A percentile compares a stretch with the other conserved stretches of the same genome.
Conservation (phyloP, 176 grass and related monocot genomes). For the Thalia dealbata region DNA sequence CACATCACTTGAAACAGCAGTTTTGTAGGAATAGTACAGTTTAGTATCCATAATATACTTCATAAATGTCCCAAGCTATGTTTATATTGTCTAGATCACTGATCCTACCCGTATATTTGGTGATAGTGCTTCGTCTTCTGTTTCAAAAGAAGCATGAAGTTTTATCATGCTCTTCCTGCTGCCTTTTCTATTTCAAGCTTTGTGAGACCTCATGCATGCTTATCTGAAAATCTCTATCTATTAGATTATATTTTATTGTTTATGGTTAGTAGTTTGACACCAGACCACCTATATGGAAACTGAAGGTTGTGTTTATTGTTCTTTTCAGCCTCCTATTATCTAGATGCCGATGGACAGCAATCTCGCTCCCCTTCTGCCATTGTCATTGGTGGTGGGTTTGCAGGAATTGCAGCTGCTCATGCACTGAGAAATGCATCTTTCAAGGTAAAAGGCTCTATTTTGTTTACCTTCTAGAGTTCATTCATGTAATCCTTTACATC, state of each 20-base stretch:
- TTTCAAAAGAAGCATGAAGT: neutral
- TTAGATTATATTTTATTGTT: neutral
- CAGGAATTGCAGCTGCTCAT: slow-evolving; percentile 87
- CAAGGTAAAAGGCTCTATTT: slow-evolving; percentile 36
- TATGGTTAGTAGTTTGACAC: neutral
- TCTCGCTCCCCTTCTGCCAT: slow-evolving; percentile 63
- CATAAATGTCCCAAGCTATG: no score
- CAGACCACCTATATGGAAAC: neutral
- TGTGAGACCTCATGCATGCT: neutral
- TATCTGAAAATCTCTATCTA: neutral
- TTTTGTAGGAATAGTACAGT: no score
- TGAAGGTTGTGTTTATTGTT: neutral
- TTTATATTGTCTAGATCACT: no score
- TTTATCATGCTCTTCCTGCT: neutral
- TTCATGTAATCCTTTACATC: slow-evolving; percentile 8
- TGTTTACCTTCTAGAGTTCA: neutral
- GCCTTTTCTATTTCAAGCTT: neutral
- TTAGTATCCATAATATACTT: no score
- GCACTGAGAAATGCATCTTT: slow-evolving; percentile 83
- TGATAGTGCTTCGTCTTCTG: neutral
- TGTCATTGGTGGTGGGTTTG: slow-evolving; percentile 95
- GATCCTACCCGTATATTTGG: no score
- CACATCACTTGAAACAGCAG: no score
- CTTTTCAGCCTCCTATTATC: slow-evolving; percentile 40
- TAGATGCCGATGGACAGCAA: slow-evolving; percentile 39